These are phyloP conservation scores for Trichosporon asahii DNA, from an alignment of 1,284 basidiomycete genomes.

Conservation along the genomic window DNA sequence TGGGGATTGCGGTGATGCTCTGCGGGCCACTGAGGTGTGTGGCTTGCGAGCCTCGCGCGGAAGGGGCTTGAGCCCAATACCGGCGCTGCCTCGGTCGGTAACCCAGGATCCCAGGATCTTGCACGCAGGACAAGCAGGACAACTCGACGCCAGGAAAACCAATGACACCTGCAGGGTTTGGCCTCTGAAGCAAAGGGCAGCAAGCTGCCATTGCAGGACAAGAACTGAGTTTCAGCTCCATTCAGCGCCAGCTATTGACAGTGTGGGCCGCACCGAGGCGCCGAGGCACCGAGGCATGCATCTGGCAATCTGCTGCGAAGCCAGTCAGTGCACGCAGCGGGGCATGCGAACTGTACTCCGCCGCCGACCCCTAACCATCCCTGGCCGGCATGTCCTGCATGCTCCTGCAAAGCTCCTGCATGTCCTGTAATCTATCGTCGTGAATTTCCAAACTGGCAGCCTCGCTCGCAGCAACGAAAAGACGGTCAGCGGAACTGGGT, in stretches of 20 bases:
- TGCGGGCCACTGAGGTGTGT: not conserved
- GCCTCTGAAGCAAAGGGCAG: not conserved
- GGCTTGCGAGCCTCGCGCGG: not conserved
- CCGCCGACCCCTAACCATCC: not conserved
- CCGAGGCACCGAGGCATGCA: not conserved
- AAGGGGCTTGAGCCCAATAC: not conserved
- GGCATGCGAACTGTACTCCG: not conserved
- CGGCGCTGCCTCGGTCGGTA: not conserved
- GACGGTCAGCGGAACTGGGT: no score
- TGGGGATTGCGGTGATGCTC: not conserved
- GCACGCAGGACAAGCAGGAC: not conserved
- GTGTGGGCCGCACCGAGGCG: not conserved
- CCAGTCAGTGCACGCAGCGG: not conserved
- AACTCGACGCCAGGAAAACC: not conserved
- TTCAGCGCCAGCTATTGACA: not conserved
- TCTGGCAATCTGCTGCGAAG: no score
- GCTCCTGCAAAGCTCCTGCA: not conserved
- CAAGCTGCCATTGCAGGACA: not conserved
- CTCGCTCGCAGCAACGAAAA: no score
- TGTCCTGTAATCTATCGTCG: no score
- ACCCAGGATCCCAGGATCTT: not conserved
- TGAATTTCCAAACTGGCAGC: not conserved
- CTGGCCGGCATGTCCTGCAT: not conserved
- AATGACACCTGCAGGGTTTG: not conserved
- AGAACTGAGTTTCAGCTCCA: not conserved